A percentile compares a stretch with the other conserved stretches of the same genome.
phyloP scores from a whole-genome alignment of 1,284 basidiomycete genomes.

The Somion occarium region DNA sequence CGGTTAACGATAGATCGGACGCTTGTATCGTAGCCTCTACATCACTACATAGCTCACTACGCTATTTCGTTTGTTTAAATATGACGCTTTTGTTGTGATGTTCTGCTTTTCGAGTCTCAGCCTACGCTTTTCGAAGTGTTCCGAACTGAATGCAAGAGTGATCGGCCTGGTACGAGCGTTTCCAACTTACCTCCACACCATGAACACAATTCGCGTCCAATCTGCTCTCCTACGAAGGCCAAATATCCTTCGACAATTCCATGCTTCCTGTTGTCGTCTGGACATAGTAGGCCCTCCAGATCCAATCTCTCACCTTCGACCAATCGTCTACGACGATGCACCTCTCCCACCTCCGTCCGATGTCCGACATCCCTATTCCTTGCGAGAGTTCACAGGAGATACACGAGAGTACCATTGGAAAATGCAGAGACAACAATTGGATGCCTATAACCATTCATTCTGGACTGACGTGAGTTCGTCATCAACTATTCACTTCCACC shows the following conservation, averaged over 20 bases:
- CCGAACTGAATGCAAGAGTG: too few species aligned
- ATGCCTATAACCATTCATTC: conserved; percentile 68
- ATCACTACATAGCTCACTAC: too few species aligned
- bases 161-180: background rate
- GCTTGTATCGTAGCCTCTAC: too few species aligned
- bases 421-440: conserved; percentile 61
- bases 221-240: background rate
- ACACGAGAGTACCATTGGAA: conserved; percentile 62
- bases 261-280: conserved; percentile 31
- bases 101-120: too few species aligned
- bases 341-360: conserved; percentile 24
- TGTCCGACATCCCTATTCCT: conserved; percentile 64
- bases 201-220: background rate
- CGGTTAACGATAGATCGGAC: too few species aligned
- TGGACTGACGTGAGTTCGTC: conserved; percentile 65
- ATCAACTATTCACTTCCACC: too few species aligned
- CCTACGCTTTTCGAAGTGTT: too few species aligned
- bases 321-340: conserved; percentile 65
- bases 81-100: too few species aligned
- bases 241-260: conserved; percentile 30
- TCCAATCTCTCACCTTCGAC: conserved; percentile 72
- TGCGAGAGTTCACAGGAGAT: conserved; percentile 54
- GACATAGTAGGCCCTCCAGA: conserved; percentile 69
- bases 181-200: background rate
- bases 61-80: too few species aligned